These are phyloP conservation scores for Acer negundo DNA, from an alignment of 345 rosid genomes.

Conservation along the genomic window DNA sequence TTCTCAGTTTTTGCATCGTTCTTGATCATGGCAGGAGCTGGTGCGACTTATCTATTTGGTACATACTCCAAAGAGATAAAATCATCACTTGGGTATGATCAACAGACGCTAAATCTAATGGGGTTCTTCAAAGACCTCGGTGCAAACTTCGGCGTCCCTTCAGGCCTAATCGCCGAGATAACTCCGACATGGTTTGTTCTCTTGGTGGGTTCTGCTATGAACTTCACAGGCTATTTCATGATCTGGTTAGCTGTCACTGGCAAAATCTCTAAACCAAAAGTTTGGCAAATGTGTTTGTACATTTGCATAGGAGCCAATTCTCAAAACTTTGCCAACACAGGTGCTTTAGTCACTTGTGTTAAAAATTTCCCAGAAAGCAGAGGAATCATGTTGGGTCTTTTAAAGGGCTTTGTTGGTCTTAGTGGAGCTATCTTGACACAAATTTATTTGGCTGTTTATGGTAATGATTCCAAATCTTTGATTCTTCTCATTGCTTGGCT, in stretches of 20 bases:
- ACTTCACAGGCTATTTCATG: constrained; percentile 82
- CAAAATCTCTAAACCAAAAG: constrained; percentile 57
- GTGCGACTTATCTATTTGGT: constrained; percentile 82
- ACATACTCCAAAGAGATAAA: constrained; percentile 84
- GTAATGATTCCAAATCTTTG: constrained; percentile 68
- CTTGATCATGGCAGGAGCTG: constrained; percentile 88
- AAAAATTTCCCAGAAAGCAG: constrained; percentile 87
- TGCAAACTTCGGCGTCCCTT: constrained; percentile 72
- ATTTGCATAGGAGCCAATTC: constrained; percentile 85
- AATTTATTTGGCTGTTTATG: constrained; percentile 77
- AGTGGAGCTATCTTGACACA: constrained; percentile 90
- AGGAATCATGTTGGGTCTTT: constrained; percentile 75
- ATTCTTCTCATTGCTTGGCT: constrained; percentile 82
- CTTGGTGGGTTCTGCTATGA: constrained; percentile 73
- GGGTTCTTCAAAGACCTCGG: constrained; percentile 91
- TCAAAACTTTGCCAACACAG: constrained; percentile 85
- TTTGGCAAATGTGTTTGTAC: constrained; percentile 88
- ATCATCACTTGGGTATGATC: constrained; percentile 74
- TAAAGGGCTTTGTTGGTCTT: constrained; percentile 81
- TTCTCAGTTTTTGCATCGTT: constrained; percentile 87
- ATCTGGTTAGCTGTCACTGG: constrained; percentile 78
- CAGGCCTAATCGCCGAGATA: constrained; percentile 85
- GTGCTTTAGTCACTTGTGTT: constrained; percentile 83
- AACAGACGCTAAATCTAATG: constrained; percentile 74
- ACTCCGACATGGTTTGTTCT: constrained; percentile 94